Percentiles rank a stretch among this genome's conserved stretches.
Conservation (phyloP, 2,329 filamentous ascomycete genomes). For the Cryphonectria japonica region DNA sequence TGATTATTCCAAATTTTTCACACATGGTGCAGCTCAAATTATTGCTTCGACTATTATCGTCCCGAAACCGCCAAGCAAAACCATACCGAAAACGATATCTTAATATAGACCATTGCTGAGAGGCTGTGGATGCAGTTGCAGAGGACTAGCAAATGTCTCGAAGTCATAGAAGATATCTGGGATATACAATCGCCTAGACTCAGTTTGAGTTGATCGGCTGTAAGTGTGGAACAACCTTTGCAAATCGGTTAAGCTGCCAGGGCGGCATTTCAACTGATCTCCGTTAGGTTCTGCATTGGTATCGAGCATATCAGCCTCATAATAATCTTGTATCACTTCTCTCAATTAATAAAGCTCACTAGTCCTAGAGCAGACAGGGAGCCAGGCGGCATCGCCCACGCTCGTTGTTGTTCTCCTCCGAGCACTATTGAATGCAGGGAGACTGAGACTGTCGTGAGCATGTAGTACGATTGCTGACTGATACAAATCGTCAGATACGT, state of each 20-base stretch:
- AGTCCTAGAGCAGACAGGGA: neutral
- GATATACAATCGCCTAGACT: neutral
- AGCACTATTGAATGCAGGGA: neutral
- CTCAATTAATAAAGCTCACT: too few relatives aligned
- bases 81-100: neutral
- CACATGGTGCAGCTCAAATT: neutral
- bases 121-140: neutral
- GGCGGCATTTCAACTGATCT: neutral
- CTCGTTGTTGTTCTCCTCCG: neutral
- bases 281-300: neutral
- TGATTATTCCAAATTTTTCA: neutral
- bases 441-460: neutral
- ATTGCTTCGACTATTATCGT: neutral
- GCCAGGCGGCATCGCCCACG: neutral
- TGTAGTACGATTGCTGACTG: neutral
- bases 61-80: neutral
- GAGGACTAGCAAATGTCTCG: neutral
- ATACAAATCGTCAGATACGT: neutral
- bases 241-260: neutral
- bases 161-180: neutral
- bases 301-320: neutral
- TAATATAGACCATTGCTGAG: neutral
- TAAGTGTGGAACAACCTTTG: neutral
- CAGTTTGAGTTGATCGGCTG: neutral
- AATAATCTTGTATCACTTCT: neutral